A percentile compares a stretch with the other conserved stretches of the same genome.
phyloP scores from a whole-genome alignment of 2,329 filamentous ascomycete species.

The Curvularia spicifera region DNA sequence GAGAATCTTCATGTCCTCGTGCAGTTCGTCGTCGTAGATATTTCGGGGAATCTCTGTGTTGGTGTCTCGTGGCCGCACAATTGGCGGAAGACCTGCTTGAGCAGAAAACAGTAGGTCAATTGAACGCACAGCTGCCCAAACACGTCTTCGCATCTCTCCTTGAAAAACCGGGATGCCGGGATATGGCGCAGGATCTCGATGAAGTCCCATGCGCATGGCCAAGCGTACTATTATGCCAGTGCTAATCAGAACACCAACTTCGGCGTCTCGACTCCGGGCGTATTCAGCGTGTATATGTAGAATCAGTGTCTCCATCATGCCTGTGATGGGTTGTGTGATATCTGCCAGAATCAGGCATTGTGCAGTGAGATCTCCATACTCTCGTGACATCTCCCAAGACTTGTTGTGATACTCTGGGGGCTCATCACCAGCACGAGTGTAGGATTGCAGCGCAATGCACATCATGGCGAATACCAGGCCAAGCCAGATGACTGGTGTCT shows the following conservation, averaged over 20 bases:
- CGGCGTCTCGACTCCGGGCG: conserved; percentile 74
- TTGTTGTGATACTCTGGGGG: conserved; percentile 78
- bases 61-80: conserved; percentile 76
- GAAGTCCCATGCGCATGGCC: conserved; percentile 77
- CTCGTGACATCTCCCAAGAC: conserved; percentile 56
- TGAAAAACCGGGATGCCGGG: conserved; percentile 74
- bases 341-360: conserved; percentile 79
- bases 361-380: conserved; percentile 73
- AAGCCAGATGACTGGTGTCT: conserved; percentile 78
- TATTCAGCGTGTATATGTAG: conserved; percentile 80
- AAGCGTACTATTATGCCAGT: conserved; percentile 66
- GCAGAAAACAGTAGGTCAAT: conserved; percentile 79
- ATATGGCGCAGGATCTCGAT: conserved; percentile 78
- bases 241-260: conserved; percentile 69
- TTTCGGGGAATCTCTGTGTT: conserved; percentile 79
- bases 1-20: conserved; percentile 69
- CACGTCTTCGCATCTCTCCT: conserved; percentile 71
- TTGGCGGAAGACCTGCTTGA: conserved; percentile 66
- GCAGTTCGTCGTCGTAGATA: conserved; percentile 80
- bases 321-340: conserved; percentile 75
- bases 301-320: conserved; percentile 79
- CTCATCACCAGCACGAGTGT: conserved; percentile 79
- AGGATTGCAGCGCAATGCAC: conserved; percentile 78
- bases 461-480: conserved; percentile 78
- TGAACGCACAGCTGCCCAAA: conserved; percentile 73